These are phyloP conservation scores for Dactylellina cionopaga DNA, from an alignment of 2,329 filamentous ascomycete species.

Conservation along the genomic window DNA sequence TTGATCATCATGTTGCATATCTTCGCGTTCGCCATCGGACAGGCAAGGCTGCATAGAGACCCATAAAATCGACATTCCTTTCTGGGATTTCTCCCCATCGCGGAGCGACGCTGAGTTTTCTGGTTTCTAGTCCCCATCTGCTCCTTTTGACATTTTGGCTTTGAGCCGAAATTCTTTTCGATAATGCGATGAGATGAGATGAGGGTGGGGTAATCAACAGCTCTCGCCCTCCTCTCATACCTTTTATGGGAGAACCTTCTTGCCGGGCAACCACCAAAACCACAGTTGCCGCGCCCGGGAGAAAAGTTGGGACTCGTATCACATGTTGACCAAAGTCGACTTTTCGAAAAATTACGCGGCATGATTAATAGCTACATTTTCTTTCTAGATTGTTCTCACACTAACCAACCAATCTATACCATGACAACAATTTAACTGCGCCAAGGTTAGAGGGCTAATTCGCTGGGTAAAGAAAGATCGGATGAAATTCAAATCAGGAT, in stretches of 20 bases:
- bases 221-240: slow-evolving; percentile 31
- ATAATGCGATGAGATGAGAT: slow-evolving; percentile 51
- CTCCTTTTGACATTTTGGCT: slow-evolving; percentile 7
- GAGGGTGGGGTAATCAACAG: slow-evolving; percentile 27
- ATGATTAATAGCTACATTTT: not conserved
- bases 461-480: slow-evolving; percentile 41
- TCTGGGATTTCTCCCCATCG: slow-evolving; percentile 46
- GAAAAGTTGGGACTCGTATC: slow-evolving; percentile 8
- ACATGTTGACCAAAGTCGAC: slow-evolving; percentile 13
- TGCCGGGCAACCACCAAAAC: no score
- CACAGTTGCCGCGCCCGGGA: not conserved
- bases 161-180: slow-evolving; percentile 11
- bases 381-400: no score
- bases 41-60: slow-evolving; percentile 25
- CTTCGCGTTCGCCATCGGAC: slow-evolving; percentile 43
- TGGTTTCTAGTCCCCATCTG: slow-evolving; percentile 11
- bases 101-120: slow-evolving; percentile 46
- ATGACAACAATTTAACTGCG: slow-evolving; percentile 22
- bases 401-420: not conserved
- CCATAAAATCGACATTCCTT: slow-evolving; percentile 47
- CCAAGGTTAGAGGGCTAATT: slow-evolving; percentile 31
- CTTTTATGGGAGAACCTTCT: slow-evolving; percentile 32
- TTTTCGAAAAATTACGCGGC: slow-evolving; percentile 33
- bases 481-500: slow-evolving; percentile 47
- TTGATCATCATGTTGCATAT: slow-evolving; percentile 37